Evolutionary conservation across 306 rosid species (phyloP), one percentile per base, ranked within the genome.

Genomic region (Glycine latifolia): DNA sequence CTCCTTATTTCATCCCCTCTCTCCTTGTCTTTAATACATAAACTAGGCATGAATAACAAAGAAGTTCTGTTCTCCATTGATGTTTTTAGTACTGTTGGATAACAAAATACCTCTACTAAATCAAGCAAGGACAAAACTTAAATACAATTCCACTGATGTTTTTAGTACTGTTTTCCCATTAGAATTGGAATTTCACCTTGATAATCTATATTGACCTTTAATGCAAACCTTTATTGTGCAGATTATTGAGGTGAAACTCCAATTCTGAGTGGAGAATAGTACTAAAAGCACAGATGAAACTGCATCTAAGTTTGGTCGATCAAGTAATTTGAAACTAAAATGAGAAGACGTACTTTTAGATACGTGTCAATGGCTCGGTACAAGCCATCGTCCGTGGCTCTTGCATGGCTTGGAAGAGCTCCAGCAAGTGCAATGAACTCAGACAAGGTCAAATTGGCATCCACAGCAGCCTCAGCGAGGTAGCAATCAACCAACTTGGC

Each of bases 341-440:
- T 47, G 52, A 10, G 76, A 61, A 63, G 31, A 78, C 87, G 72
- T 89, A 91, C 99, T 75, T 95, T 95, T n/a, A 95, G 94, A 55
- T 89, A 95, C 16, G 98, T 95, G 69, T 95, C 99, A 84, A 95
- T 76, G 91, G 97, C 98, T 79, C 99, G 80, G 78, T 95, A 95
- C 72, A 95, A 82, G 8, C 98, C 98, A 80, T 95, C 99, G 17
- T 95, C 94, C 1, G 88, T 78, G 8, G 97, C 90, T 33, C 99
- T 92, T 7, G 96, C 89, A 80, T 90, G 95, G 80, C 72, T 66
- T 7, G 99, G 99, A 39, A 93, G 88, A 66, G 94, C 91, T 14
- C 83, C 90, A 6, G 97, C 98, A 10, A 95, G 96, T 2, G 86
- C 78, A 0, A 72, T 81, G 12, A 95, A 91, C 65, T 91, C 91